Percentiles rank a stretch among this genome's conserved stretches.
phyloP scores from a whole-genome alignment of 2,329 filamentous ascomycete species.

The Alternaria arbusti region DNA sequence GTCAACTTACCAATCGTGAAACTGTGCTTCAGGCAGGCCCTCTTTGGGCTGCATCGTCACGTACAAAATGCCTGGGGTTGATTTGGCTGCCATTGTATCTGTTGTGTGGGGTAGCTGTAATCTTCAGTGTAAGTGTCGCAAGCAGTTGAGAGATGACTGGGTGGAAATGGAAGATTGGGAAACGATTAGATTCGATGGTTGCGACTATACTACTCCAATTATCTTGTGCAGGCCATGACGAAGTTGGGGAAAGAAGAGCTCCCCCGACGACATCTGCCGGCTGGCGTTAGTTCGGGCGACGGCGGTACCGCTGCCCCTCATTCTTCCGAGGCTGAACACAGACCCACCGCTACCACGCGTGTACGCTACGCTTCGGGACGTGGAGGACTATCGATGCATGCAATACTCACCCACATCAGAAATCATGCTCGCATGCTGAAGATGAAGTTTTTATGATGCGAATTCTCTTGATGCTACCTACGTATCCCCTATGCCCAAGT shows the following conservation, averaged over 20 bases:
- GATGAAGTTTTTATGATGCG: too few species aligned
- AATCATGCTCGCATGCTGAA: background rate
- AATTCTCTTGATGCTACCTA: background rate
- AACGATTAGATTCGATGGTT: background rate
- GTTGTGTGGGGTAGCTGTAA: background rate
- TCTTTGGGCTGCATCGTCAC: conserved; percentile 84
- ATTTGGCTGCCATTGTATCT: conserved; percentile 49
- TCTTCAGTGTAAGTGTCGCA: background rate
- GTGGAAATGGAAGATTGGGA: background rate
- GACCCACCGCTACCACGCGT: background rate
- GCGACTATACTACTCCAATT: conserved; percentile 3
- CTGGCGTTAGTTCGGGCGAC: conserved; percentile 15
- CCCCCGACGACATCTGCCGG: conserved; percentile 46
- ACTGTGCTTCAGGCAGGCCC: conserved; percentile 69
- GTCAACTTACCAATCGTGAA: conserved; percentile 68
- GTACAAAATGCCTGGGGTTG: conserved; percentile 73
- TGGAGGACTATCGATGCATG: background rate
- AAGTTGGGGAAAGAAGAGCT: conserved; percentile 18
- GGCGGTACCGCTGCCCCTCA: conserved; percentile 24
- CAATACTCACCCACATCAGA: background rate
- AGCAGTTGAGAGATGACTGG: background rate
- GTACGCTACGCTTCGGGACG: conserved; percentile 1
- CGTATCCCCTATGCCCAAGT: background rate
- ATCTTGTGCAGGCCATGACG: conserved; percentile 5
- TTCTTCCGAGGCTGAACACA: conserved; percentile 35